Base-by-base conservation (phyloP, 192 early-diverging fungal genomes). In the Backusella mclennaniae region DNA sequence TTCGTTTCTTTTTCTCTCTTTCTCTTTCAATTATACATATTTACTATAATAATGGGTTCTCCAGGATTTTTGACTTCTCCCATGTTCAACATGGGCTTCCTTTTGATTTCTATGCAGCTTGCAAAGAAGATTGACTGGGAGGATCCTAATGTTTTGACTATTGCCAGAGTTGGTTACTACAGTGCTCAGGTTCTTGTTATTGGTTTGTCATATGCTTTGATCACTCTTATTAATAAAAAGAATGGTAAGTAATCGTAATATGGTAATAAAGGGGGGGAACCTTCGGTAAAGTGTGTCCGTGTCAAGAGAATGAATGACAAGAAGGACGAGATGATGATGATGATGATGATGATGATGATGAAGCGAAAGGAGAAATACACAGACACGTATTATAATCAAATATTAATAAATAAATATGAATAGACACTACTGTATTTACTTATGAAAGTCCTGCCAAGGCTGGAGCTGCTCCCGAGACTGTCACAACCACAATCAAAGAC, bases 401-500 rank as follows among this genome's bases (percentile, higher is more conserved):
- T 49, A 49, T n/a, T 49, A 49, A n/a, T n/a, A 49, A 33, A 49
- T 19, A 49, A n/a, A 0, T 6, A 17, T 49, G 46, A 49, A 49
- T 81, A 92, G 96, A 98, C 78, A 87, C 86, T 26, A 95, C 94
- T 31, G 79, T 85, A 19, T 87, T 98, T 46, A 85, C 90, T 76
- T 96, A 95, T 85, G 85, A 91, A 33, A 92, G 94, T 36, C 83
- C 90, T 42, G 83, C 91, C 80, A 92, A 88, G 85, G 83, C 90
- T 35, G 56, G 56, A 63, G 73, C 53, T 41, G 44, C 66, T 31
- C 71, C 71, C 23, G 73, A 77, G 33, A 71, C 73, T 29, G 35
- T 81, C 6, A 53, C 69, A n/a, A 84, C 76, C 9, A 81, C 92
- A 17, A 82, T 88, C 80, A 78, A 82, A 56, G 93, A 94, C 31